Base-by-base conservation (phyloP, 1,284 basidiomycete species). In the Inonotus obliquus region DNA sequence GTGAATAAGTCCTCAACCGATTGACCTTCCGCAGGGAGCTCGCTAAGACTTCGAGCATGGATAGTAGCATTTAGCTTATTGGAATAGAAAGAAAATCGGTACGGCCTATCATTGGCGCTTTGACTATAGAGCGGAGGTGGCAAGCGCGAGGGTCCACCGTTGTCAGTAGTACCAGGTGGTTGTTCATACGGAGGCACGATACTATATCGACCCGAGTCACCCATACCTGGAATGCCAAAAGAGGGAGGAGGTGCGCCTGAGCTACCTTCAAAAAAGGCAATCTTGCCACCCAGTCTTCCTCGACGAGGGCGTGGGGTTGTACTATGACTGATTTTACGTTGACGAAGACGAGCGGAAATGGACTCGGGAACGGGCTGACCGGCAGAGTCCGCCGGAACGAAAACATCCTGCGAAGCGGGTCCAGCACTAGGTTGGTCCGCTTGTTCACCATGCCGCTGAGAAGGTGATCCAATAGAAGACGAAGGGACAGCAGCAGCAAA, bases 81-180 rank as follows among this genome's bases (percentile, higher is more conserved):
- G 17, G 94, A 98, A 76, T 99, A 99, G 77, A 99, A 99, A 0
- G 96, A 98, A 77, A 99, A 99, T 37, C 97, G 85, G 72, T 98
- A 99, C 6, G 96, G 96, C 70, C 92, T 80, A 69, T 95, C 93
- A 70, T 95, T 89, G 0, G 90, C 89, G 1, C 79, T 73, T 66
- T 79, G 59, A 73, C 35, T 79, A 71, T 39, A 82, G 76, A 2
- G 77, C 77, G 29, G 66, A 59, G 27, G 71, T 25, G 41, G 72
- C 70, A 6, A 67, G 63, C 54, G 66, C 25, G 59, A 47, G 19
- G 45, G 35, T 56, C 65, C 54, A 11, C 60, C 25, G 59, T 44
- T 44, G 13, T 27, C 57, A 63, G 65, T 19, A 63, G 57, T 61
- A 54, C 63, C 62, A 38, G 66, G 65, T 21, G 65, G 66, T n/a